Evolutionary conservation across 768 basidiomycete genomes (phyloP).

Genomic region (Collybia mongolica): DNA sequence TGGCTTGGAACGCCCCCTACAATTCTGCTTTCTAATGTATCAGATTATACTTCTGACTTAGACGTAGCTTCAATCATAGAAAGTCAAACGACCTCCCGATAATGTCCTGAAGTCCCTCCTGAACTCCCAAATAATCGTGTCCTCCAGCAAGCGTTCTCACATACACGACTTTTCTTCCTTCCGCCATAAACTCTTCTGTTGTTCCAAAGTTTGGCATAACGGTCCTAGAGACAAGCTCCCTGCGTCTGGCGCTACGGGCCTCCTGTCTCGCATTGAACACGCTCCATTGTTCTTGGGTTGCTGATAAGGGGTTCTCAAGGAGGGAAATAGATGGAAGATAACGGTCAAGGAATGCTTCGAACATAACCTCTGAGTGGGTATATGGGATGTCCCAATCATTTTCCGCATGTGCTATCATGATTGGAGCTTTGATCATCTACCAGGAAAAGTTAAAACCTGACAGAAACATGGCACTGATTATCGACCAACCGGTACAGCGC

Average conservation of each 20-base stretch:
- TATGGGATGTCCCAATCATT: conserved; percentile 81
- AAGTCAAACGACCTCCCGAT: conserved; percentile 39
- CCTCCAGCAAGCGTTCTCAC: conserved; percentile 63
- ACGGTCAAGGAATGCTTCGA: conserved; percentile 68
- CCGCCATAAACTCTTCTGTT: conserved; percentile 50
- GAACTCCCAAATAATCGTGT: conserved; percentile 59
- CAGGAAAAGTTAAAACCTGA: no score
- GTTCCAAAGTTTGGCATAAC: conserved; percentile 57
- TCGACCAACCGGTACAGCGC: conserved; percentile 54
- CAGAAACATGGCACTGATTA: no score
- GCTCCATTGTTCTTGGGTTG: conserved; percentile 40
- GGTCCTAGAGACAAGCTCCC: conserved; percentile 41
- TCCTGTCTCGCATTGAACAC: conserved; percentile 36
- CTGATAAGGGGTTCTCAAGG: conserved; percentile 23
- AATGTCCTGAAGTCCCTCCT: conserved; percentile 75
- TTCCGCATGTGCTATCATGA: conserved; percentile 75
- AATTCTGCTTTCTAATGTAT: no score
- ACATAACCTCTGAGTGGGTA: conserved; percentile 71
- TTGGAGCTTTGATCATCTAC: conserved; percentile 64
- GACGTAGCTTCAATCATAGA: no score
- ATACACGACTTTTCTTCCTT: conserved; percentile 48
- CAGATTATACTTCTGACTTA: no score
- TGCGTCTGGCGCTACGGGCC: conserved; percentile 38
- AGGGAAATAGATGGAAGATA: conserved; percentile 47
- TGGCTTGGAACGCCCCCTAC: no score